A percentile compares a stretch with the other conserved stretches of the same genome.
Conservation (phyloP, 2,329 filamentous ascomycete species). For the Colletotrichum endophyticum region DNA sequence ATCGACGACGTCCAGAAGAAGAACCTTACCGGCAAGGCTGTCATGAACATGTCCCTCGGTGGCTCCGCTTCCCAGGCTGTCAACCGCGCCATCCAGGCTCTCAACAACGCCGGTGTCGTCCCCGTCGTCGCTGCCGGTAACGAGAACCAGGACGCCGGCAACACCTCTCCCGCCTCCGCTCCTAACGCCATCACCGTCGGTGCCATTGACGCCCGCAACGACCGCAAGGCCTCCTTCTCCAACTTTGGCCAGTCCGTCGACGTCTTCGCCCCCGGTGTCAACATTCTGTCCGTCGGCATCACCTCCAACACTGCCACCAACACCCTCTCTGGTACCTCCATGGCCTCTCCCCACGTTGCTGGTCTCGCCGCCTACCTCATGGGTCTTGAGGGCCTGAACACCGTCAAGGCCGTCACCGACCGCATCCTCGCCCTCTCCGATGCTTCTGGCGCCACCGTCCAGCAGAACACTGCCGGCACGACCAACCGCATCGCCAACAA, state of each 20-base stretch:
- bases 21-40: conserved; percentile 53
- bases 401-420: conserved; percentile 46
- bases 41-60: conserved; percentile 70
- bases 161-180: conserved; percentile 59
- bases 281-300: conserved; percentile 59
- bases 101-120: conserved; percentile 56
- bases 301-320: conserved; percentile 47
- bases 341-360: conserved; percentile 72
- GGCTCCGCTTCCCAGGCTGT: conserved; percentile 52
- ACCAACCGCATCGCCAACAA: conserved; percentile 64
- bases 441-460: conserved; percentile 48
- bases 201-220: conserved; percentile 57
- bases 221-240: conserved; percentile 57
- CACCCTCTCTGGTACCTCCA: conserved; percentile 60
- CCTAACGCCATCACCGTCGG: conserved; percentile 64
- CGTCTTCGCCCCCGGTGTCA: conserved; percentile 61
- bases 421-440: conserved; percentile 59
- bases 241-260: conserved; percentile 62
- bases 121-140: conserved; percentile 67
- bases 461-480: conserved; percentile 46
- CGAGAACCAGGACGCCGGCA: conserved; percentile 55
- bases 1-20: conserved; percentile 47
- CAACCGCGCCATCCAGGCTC: conserved; percentile 58
- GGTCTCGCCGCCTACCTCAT: conserved; percentile 74
- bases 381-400: conserved; percentile 53